Evolutionary conservation across 2,329 filamentous ascomycete species (phyloP), one percentile per base, ranked within the genome.

Genomic region (Nakataea oryzae): DNA sequence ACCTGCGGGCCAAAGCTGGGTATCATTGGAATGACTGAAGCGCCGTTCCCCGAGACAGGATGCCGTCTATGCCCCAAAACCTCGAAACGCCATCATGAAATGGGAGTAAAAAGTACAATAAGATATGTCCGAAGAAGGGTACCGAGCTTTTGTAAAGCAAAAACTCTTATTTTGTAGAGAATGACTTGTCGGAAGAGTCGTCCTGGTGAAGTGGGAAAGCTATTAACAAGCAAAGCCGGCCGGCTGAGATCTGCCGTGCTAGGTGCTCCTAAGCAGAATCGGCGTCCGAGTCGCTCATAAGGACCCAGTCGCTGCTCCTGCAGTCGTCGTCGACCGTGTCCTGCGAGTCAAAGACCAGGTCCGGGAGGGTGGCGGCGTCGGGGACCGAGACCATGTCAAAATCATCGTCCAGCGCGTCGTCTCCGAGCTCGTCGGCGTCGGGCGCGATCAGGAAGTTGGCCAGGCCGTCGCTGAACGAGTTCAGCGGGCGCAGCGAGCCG

Each of bases 381-480:
- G 30, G 57, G 1, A 21, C 27, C 30, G 3, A 24, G 30, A 34
- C 57, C 21, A 27, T 21, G 17, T 41, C 30, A 17, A 26, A 41
- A 12, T 27, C 30, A 14, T 57, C 56, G 41, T 50, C 41, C 7
- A 58, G 13, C 3, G 17, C 57, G n/a, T 26, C 56, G 30, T 32
- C n/a, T 27, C 62, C 61, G 0, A 63, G 58, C 57, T 69, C 67
- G 58, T 66, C 62, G 1, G 64, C 59, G 1, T 66, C 62, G 56
- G 67, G 29, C 4, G 68, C 65, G 29, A 70, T 65, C 56, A 79
- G 67, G 60, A 73, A 76, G 34, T 69, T 71, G 13, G 75, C 74
- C 59, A 79, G 70, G 60, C 69, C 70, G 58, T 74, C 71, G 58
- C 79, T 75, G 54, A 74, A 78, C 3, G 79, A 70, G n/a, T 77